phyloP scores from a whole-genome alignment of 202 grass and related monocot genomes.

The Schoenoplectus tabernaemontani region DNA sequence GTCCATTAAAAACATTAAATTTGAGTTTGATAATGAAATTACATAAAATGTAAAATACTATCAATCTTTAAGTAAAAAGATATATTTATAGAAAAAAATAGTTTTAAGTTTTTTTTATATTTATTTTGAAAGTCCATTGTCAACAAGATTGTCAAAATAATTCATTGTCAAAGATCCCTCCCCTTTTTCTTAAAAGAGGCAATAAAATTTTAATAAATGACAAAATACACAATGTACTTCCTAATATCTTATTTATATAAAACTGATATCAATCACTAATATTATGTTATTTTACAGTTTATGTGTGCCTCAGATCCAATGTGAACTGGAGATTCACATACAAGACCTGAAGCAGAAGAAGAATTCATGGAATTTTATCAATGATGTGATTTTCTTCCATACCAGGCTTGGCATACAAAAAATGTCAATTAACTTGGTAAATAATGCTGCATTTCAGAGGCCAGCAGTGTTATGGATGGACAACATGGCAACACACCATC shows the following conservation, averaged over 20 bases:
- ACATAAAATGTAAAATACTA: too few species aligned
- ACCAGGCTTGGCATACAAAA: neutral
- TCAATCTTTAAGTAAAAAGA: too few species aligned
- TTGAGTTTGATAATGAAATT: too few species aligned
- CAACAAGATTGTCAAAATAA: too few species aligned
- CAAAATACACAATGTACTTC: neutral
- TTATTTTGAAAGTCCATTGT: too few species aligned
- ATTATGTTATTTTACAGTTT: neutral
- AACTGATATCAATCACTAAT: neutral
- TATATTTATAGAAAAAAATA: too few species aligned
- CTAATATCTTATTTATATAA: neutral
- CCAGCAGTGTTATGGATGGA: neutral
- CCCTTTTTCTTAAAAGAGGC: too few species aligned
- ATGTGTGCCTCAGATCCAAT: neutral
- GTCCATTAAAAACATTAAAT: too few species aligned
- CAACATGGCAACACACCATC: neutral
- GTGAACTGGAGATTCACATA: neutral
- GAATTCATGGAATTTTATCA: neutral
- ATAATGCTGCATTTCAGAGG: neutral
- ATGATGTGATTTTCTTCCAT: conserved; percentile 1
- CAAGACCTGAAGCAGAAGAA: neutral
- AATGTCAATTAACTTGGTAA: neutral
- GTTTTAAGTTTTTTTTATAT: too few species aligned
- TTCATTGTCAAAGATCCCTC: too few species aligned
- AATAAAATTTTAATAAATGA: too few species aligned